Base-by-base conservation (phyloP, 257 asterid species). In the Ligustrum vulgare region DNA sequence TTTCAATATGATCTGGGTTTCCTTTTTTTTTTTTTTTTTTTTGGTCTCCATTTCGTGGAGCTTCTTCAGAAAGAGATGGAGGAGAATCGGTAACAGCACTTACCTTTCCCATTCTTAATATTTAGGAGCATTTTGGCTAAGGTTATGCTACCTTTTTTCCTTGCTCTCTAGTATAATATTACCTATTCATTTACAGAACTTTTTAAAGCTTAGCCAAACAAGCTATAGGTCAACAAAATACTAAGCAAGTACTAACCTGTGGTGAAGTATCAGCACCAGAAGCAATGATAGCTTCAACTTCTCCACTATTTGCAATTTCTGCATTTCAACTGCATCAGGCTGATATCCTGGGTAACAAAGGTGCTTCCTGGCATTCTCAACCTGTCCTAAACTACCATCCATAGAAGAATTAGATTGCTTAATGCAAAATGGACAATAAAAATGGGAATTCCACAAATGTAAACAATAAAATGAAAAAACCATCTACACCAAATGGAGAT, bases 181-280 rank as follows among this genome's bases (percentile, higher is more conserved):
- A 41, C 16, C 54, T 45, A 45, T 45, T 45, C 3, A 45, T n/a
- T 45, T 15, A 45, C 5, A 45, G 3, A 45, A 13, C n/a, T 3
- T 45, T 45, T 45, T 45, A 45, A 45, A 39, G 54, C 54, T 45
- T 45, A 45, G 54, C 54, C n/a, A 45, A 45, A 51, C 20, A 51
- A 51, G 62, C 10, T n/a, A 13, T 58, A 58, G 18, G 12, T 58
- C 15, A 58, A n/a, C 18, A 58, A 22, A 32, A 51, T 7, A 13
- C 58, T 47, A 9, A 77, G 51, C 54, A 73, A n/a, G 32, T 41
- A 28, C 68, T 74, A 63, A 88, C 99, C 96, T 86, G 94, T 70
- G 96, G 92, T 63, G 97, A 89, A 47, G 86, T 49, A 81, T 91
- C 95, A 49, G 91, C 96, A 41, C 99, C 99, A 11, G 93, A 83